Evolutionary conservation across 2,329 filamentous ascomycete genomes (phyloP).

Genomic region (Aspergillus carbonarius): DNA sequence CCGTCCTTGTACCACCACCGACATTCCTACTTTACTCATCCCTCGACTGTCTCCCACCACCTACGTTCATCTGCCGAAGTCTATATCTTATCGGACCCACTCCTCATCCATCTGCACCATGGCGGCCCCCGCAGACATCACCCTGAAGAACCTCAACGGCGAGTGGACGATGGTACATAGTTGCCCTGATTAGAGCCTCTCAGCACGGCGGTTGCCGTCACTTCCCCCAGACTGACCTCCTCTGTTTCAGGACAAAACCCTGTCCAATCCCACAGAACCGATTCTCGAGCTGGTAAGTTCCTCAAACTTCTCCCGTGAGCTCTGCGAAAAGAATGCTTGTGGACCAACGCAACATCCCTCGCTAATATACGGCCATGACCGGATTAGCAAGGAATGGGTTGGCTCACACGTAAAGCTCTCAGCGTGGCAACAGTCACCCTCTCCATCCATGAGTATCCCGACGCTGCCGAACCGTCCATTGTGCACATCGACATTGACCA

Average conservation of each 20-base stretch:
- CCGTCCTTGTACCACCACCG: neutral
- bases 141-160: constrained; percentile 66
- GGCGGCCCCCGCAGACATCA: constrained; percentile 69
- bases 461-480: constrained; percentile 42
- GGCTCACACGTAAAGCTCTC: constrained; percentile 71
- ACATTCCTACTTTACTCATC: neutral
- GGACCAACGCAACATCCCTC: neutral
- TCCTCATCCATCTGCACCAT: constrained; percentile 49
- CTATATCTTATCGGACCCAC: neutral
- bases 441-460: constrained; percentile 56
- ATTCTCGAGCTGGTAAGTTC: constrained; percentile 60
- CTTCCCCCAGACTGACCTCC: constrained; percentile 1
- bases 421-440: constrained; percentile 68
- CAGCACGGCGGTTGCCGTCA: too few species aligned
- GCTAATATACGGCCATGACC: constrained; percentile 10
- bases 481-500: constrained; percentile 72
- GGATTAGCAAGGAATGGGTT: constrained; percentile 64
- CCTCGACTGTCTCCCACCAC: neutral
- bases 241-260: constrained; percentile 64
- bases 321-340: neutral
- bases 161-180: constrained; percentile 67
- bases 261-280: constrained; percentile 68
- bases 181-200: neutral
- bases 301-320: constrained; percentile 1
- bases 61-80: neutral